Percentiles rank a stretch among this genome's conserved stretches.
These are phyloP conservation scores for Cercospora zeina DNA, from an alignment of 2,329 filamentous ascomycete species.

Conservation along the genomic window DNA sequence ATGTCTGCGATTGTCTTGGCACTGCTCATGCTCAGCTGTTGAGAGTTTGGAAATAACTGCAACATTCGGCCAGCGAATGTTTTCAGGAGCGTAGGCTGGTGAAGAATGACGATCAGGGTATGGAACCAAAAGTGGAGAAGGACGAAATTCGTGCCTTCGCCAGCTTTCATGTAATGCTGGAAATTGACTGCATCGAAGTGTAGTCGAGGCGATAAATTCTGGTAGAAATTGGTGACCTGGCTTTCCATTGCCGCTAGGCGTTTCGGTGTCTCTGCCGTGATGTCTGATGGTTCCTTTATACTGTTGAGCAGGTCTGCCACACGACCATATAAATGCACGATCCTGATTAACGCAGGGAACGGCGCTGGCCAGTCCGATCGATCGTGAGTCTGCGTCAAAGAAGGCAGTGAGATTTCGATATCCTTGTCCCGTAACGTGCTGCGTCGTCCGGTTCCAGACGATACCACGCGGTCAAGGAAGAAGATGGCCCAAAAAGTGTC, in stretches of 20 bases:
- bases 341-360: conserved; percentile 76
- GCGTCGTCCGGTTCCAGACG: conserved; percentile 79
- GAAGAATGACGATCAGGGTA: conserved; percentile 77
- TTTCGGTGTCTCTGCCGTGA: conserved; percentile 72
- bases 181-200: conserved; percentile 87
- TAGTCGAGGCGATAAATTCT: conserved; percentile 70
- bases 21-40: conserved; percentile 80
- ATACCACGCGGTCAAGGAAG: conserved; percentile 82
- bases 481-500: conserved; percentile 89
- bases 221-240: conserved; percentile 72
- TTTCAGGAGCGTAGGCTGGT: conserved; percentile 79
- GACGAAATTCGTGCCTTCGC: conserved; percentile 84
- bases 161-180: conserved; percentile 75
- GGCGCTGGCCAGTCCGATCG: conserved; percentile 71
- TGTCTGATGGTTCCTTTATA: conserved; percentile 70
- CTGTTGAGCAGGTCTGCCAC: conserved; percentile 84
- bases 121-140: conserved; percentile 88
- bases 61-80: conserved; percentile 70
- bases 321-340: conserved; percentile 81
- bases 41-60: conserved; percentile 75
- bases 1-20: conserved; percentile 92
- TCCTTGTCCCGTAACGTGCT: conserved; percentile 83
- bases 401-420: conserved; percentile 73
- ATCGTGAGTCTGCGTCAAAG: conserved; percentile 54
- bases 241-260: conserved; percentile 75